Percentiles rank a stretch among this genome's conserved stretches.
phyloP scores from a whole-genome alignment of 768 basidiomycete species.

The Kwoniella dendrophila region DNA sequence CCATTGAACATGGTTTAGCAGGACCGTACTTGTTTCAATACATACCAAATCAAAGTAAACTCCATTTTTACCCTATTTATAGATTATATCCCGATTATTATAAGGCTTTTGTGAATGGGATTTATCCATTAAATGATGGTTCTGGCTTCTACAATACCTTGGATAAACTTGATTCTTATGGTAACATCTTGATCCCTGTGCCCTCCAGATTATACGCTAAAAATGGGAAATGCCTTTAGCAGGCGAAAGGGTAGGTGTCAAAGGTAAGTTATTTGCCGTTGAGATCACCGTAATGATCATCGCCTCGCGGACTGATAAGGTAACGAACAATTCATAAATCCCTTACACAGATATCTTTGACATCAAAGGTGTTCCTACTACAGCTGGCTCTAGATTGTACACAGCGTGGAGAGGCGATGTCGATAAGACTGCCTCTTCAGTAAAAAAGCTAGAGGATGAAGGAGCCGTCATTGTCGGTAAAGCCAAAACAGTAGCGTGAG shows the following conservation, averaged over 20 bases:
- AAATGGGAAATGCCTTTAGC: constrained; percentile 29
- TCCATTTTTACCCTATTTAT: constrained; percentile 21
- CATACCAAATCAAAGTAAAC: not conserved
- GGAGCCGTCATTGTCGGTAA: constrained; percentile 64
- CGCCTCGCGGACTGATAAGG: not conserved
- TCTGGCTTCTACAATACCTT: not conserved
- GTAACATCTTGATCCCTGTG: constrained; percentile 57
- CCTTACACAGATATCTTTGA: constrained; percentile 58
- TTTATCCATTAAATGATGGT: constrained; percentile 19
- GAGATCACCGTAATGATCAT: constrained; percentile 32
- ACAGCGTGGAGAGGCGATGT: constrained; percentile 56
- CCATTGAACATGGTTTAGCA: not conserved
- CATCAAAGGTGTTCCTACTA: constrained; percentile 56
- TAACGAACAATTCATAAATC: not conserved
- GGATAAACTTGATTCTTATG: constrained; percentile 16
- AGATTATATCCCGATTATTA: constrained; percentile 25
- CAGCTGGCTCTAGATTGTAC: constrained; percentile 57
- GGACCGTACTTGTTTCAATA: not conserved
- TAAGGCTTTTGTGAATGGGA: constrained; percentile 24
- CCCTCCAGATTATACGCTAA: constrained; percentile 60
- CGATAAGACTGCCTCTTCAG: constrained; percentile 57
- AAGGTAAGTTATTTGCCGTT: constrained; percentile 59
- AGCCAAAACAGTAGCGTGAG: constrained; percentile 57
- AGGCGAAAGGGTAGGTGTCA: constrained; percentile 50
- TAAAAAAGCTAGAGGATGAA: constrained; percentile 60